Conservation (phyloP, 1,284 basidiomycete species). For the Trichosporon coremiiforme region DNA sequence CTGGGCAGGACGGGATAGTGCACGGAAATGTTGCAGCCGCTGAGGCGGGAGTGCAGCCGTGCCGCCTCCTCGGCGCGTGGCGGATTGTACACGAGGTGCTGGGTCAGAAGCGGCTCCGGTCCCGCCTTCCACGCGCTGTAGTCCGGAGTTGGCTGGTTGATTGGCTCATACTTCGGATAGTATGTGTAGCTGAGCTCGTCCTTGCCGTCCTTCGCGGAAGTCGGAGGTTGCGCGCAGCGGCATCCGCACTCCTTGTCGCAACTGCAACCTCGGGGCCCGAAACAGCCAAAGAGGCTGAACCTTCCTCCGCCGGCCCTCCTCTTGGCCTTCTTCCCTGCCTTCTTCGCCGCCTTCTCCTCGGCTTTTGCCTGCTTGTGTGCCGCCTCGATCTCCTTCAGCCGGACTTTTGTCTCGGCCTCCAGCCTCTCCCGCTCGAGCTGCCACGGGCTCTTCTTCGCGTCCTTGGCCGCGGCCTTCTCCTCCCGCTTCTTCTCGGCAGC, state of each 20-base stretch:
- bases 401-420: not conserved
- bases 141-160: conserved; percentile 16
- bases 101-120: conserved; percentile 5
- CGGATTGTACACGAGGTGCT: conserved; percentile 14
- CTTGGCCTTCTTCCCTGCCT: not conserved
- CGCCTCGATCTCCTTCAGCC: not conserved
- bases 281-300: not conserved
- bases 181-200: conserved; percentile 40
- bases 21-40: conserved; percentile 36
- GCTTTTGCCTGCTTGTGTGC: not conserved
- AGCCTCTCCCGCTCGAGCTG: not conserved
- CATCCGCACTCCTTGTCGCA: not conserved
- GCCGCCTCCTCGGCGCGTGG: conserved; percentile 28
- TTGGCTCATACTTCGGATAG: conserved; percentile 42
- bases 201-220: conserved; percentile 40
- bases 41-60: conserved; percentile 27
- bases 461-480: not conserved
- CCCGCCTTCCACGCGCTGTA: conserved; percentile 4
- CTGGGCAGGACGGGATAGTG: conserved; percentile 45
- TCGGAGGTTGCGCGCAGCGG: not conserved
- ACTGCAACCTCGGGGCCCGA: not conserved
- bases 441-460: not conserved
- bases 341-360: not conserved
- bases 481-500: not conserved
- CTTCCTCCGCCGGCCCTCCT: not conserved